These are phyloP conservation scores for Achaetomium macrosporum DNA, from an alignment of 2,329 filamentous ascomycete species.

Conservation along the genomic window DNA sequence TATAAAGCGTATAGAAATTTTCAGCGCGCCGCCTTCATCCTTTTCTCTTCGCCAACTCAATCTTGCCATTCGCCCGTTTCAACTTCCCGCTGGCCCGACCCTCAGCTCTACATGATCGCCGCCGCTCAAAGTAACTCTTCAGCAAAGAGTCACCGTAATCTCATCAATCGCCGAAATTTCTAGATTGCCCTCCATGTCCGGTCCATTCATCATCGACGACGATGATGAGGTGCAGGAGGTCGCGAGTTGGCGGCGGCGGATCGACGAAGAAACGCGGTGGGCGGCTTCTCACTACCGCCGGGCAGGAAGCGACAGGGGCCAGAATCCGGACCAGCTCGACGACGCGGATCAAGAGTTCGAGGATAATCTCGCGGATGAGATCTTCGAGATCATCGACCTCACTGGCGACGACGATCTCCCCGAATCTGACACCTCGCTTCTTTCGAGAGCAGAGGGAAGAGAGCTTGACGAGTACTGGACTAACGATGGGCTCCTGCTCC, in stretches of 20 bases:
- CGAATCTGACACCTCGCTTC: neutral
- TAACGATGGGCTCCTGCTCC: neutral
- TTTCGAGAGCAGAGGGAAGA: neutral
- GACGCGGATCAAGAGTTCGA: conserved; percentile 8
- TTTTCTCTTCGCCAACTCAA: too few relatives aligned
- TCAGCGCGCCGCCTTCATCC: too few relatives aligned
- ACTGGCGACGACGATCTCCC: conserved; percentile 5
- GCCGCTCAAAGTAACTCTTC: too few relatives aligned
- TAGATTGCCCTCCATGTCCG: neutral
- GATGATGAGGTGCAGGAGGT: conserved; percentile 5
- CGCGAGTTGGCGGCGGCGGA: neutral
- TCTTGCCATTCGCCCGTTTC: too few relatives aligned
- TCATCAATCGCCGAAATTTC: neutral
- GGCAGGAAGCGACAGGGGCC: too few relatives aligned
- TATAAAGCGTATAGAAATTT: too few relatives aligned
- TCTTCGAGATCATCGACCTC: conserved; percentile 17
- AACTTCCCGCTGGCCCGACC: too few relatives aligned
- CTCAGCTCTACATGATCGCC: too few relatives aligned
- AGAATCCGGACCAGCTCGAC: neutral
- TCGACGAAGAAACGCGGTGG: neutral
- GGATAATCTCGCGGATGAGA: neutral
- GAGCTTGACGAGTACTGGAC: neutral
- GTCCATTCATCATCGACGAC: conserved; percentile 9
- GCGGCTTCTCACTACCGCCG: neutral
- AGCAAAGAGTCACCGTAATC: too few relatives aligned